These are phyloP conservation scores for Calocybe cyanea DNA, from an alignment of 768 basidiomycete species.

Conservation along the genomic window DNA sequence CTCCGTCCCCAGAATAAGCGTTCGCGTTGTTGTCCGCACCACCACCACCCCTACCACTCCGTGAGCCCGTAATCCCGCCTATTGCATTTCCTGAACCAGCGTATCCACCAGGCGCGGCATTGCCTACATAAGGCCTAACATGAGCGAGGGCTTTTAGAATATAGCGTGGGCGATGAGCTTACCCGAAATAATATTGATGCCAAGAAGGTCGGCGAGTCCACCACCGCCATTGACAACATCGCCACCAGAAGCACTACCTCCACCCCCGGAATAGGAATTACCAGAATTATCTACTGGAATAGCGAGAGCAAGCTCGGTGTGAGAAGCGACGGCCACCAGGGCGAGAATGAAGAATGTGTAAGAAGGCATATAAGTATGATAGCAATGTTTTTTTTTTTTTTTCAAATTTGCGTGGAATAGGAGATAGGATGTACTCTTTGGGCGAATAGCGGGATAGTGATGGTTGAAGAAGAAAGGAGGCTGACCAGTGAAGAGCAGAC, in stretches of 20 bases:
- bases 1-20: slow-evolving; percentile 26
- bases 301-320: slow-evolving; percentile 21
- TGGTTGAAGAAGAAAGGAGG: slow-evolving; percentile 17
- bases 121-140: slow-evolving; percentile 9
- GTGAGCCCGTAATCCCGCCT: too few species aligned
- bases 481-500: background rate
- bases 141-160: background rate
- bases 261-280: slow-evolving; percentile 30
- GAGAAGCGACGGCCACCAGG: slow-evolving; percentile 18
- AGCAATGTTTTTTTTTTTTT: slow-evolving; percentile 9
- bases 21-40: slow-evolving; percentile 19
- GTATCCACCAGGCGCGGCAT: slow-evolving; percentile 30
- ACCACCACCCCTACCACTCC: slow-evolving; percentile 1
- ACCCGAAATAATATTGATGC: slow-evolving; percentile 23
- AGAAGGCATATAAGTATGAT: slow-evolving; percentile 21
- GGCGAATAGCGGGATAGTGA: slow-evolving; percentile 15
- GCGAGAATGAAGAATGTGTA: slow-evolving; percentile 20
- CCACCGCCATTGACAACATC: slow-evolving; percentile 13
- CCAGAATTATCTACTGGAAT: slow-evolving; percentile 24
- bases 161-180: slow-evolving; percentile 11
- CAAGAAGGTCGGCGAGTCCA: slow-evolving; percentile 4
- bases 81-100: slow-evolving; percentile 28
- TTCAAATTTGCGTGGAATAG: slow-evolving; percentile 7
- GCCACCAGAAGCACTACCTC: slow-evolving; percentile 32
- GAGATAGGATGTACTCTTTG: slow-evolving; percentile 18